Evolutionary conservation across 805 yeast species (phyloP).

Genomic region (Candida xiaguanensis): DNA sequence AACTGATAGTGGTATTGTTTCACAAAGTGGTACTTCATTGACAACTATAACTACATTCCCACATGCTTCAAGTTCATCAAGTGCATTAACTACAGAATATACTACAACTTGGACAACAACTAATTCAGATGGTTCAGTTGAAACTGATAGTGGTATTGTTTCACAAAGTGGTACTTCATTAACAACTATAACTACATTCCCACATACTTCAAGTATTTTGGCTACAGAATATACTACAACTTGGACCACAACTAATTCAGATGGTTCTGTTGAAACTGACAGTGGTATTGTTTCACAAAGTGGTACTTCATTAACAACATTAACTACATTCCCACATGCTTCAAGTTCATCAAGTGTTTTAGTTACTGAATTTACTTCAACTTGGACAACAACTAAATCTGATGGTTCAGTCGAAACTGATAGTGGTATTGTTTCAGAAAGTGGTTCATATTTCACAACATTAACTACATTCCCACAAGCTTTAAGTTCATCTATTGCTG

Average conservation of each 20-base stretch:
- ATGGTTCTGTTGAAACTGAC: slow-evolving; percentile 8
- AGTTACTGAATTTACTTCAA: slow-evolving; percentile 12
- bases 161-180: slow-evolving; percentile 3
- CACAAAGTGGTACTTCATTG: slow-evolving; percentile 3
- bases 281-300: slow-evolving; percentile 7
- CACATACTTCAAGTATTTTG: slow-evolving; percentile 7
- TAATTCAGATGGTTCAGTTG: slow-evolving; percentile 5
- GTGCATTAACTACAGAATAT: neutral
- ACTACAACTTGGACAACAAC: no score
- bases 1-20: slow-evolving; percentile 14
- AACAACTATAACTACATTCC: slow-evolving; percentile 5
- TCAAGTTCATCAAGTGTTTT: slow-evolving; percentile 8
- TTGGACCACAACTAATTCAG: slow-evolving; percentile 4
- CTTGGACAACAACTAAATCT: slow-evolving; percentile 13
- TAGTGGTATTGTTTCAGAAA: slow-evolving; percentile 12
- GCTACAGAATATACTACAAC: slow-evolving; percentile 15
- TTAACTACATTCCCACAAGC: slow-evolving; percentile 2
- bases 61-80: neutral
- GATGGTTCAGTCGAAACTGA: slow-evolving; percentile 14
- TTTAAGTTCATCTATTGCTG: neutral
- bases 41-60: slow-evolving; percentile 3
- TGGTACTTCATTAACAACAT: slow-evolving; percentile 9
- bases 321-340: slow-evolving; percentile 1
- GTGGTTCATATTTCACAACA: slow-evolving; percentile 3
- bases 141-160: slow-evolving; percentile 18